phyloP scores from a whole-genome alignment of 305 asterid species.

The Solanum chacoense region DNA sequence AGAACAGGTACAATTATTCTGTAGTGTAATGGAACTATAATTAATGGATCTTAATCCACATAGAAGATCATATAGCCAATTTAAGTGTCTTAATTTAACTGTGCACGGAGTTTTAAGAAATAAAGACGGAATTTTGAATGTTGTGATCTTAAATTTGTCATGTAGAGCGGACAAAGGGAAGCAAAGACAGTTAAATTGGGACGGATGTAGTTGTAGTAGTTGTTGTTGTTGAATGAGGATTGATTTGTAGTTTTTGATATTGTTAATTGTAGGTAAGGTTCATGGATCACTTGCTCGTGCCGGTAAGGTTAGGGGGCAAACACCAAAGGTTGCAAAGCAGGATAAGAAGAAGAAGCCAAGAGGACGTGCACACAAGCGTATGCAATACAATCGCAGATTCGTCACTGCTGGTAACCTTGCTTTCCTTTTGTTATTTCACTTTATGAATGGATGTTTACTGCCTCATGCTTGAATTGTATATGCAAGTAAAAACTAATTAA shows the following conservation, averaged over 20 bases:
- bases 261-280: slow-evolving; percentile 39
- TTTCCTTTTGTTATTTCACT: background rate
- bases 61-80: background rate
- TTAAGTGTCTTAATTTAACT: background rate
- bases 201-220: background rate
- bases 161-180: background rate
- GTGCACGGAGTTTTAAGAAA: background rate
- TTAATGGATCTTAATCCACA: background rate
- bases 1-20: background rate
- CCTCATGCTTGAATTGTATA: background rate
- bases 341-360: slow-evolving; percentile 67
- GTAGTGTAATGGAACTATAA: background rate
- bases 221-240: background rate
- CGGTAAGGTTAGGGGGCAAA: slow-evolving; percentile 61
- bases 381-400: slow-evolving; percentile 59
- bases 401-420: slow-evolving; percentile 47
- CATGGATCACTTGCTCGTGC: slow-evolving; percentile 74
- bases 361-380: slow-evolving; percentile 64
- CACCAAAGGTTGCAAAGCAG: slow-evolving; percentile 63
- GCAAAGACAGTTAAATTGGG: background rate
- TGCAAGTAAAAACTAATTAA: background rate
- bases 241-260: background rate
- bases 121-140: background rate
- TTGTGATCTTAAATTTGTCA: background rate
- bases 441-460: background rate